These are phyloP conservation scores for Xylaria grammica DNA, from an alignment of 495 filamentous ascomycete genomes.

Conservation along the genomic window DNA sequence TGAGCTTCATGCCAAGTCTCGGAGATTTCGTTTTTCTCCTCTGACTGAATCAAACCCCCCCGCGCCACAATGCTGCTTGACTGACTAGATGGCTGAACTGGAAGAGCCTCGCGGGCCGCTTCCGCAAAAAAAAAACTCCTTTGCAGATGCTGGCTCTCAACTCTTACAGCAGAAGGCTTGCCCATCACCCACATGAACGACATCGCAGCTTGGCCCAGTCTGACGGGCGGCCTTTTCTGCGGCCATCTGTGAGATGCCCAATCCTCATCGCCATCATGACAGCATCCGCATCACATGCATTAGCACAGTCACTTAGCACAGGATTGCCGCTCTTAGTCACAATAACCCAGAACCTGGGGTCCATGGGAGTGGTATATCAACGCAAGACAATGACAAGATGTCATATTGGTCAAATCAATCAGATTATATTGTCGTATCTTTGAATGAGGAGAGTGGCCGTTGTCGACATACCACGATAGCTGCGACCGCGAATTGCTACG, in stretches of 20 bases:
- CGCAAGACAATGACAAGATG: not conserved
- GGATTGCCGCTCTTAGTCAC: not conserved
- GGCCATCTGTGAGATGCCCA: slow-evolving; percentile 16
- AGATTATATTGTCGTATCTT: slow-evolving; percentile 24
- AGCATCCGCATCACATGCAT: slow-evolving; percentile 17
- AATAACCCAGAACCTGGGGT: not conserved
- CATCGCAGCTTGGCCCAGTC: slow-evolving; percentile 15
- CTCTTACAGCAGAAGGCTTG: not conserved
- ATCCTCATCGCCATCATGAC: not conserved
- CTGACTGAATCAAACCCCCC: not conserved
- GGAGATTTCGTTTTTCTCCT: not conserved
- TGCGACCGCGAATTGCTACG: slow-evolving; percentile 13
- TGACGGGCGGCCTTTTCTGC: slow-evolving; percentile 19
- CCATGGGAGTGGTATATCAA: too few relatives aligned
- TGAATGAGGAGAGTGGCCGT: slow-evolving; percentile 40
- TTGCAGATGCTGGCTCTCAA: slow-evolving; percentile 13
- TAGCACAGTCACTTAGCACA: not conserved
- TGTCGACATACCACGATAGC: slow-evolving; percentile 12
- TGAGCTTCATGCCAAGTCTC: not conserved
- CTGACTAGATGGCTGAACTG: not conserved
- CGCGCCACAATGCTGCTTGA: not conserved
- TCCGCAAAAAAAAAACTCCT: slow-evolving; percentile 5
- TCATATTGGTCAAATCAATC: slow-evolving; percentile 9
- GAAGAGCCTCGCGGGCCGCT: not conserved
- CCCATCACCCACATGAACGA: slow-evolving; percentile 12